Evolutionary conservation across 2,329 filamentous ascomycete genomes (phyloP), one percentile per base, ranked within the genome.

Genomic region (Blastomyces percursus): DNA sequence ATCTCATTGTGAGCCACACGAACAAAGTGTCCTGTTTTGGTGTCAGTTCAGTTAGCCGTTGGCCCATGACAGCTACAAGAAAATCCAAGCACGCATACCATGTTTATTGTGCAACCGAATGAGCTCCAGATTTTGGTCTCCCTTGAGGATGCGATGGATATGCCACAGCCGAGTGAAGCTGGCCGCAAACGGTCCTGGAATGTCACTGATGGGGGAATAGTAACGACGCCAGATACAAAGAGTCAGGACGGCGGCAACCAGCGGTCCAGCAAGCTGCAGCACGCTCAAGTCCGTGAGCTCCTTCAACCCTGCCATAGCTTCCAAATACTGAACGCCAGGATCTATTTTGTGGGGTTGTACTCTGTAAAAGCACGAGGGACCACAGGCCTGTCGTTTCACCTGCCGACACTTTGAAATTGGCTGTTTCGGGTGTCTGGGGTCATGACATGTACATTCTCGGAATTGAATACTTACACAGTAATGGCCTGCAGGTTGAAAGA

Each of bases 1-100:
- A 80, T 72, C 71, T 80, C 77, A 59, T 79, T 74, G 32, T 73
- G 70, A 6, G 71, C 70, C 40, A 80, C 78, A 19, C 78, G 76
- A 38, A 80, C 74, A 66, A 80, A 79, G 40, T 72, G 66, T 1
- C 74, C 72, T 74, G 52, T 38, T n/a, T 58, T 44, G 38, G 6
- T 38, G 42, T 30, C 48, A 46, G 30, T 52, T 30, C 11, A 40
- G 30, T 59, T 51, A 48, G 42, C 6, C 21, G 24, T 48, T 16
- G 19, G 9, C n/a, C 27, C 5, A 40, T 24, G n/a, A n/a, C n/a
- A 57, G 11, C 5, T 16, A n/a, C 54, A 4, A 48, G 40, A 48
- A 32, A 32, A 2, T n/a, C 16, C 14, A 27, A 21, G 12, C 8
- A 59, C 59, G 30, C 65, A 38, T 69, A 75, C 76, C 75, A 66